Evolutionary conservation across 139 green algal genomes (phyloP), one percentile per base, ranked within the genome.

Genomic region (Trebouxia sp.): DNA sequence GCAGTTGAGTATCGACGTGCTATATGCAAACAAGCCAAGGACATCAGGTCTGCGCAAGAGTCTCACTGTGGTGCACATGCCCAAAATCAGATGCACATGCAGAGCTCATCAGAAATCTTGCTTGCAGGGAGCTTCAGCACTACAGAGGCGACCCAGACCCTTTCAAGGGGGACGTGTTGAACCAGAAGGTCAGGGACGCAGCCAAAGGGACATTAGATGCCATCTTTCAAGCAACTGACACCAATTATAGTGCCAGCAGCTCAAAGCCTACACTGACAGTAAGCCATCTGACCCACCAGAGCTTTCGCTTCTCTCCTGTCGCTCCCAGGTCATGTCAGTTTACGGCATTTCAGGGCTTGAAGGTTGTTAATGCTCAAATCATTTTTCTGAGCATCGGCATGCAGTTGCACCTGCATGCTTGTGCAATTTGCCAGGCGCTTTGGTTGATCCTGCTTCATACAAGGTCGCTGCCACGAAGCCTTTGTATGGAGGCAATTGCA

Each of bases 141-240:
- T 95, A 85, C 58, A 83, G 86, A 10, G 89, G 89, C 0, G 86
- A 92, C 58, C 81, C 85, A 30, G 90, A 94, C 41, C 86, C 89
- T 1, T 91, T 92, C 84, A 90, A 89, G 70, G 91, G 89, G 0
- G 89, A 93, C 53, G 79, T 84, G 10, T 83, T 67, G 0, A 94
- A 92, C 41, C 85, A 90, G 62, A 83, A 83, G 15, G 90, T 94
- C 48, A 74, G 90, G 9, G 90, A 93, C 26, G 53, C 81, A 14
- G 88, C 91, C 7, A 92, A 92, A 53, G 87, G 93, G 15, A 85
- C 84, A 0, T 32, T 90, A 4, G 89, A 93, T 28, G 82, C 85
- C 14, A 69, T 95, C 35, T 93, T 92, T 82, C 65, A 56, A 10
- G 74, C 82, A 10, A 56, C 32, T 5, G 76, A 82, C 39, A 84